These are phyloP conservation scores for Monosporascus sp. DNA, from an alignment of 2,329 filamentous ascomycete genomes.

Conservation along the genomic window DNA sequence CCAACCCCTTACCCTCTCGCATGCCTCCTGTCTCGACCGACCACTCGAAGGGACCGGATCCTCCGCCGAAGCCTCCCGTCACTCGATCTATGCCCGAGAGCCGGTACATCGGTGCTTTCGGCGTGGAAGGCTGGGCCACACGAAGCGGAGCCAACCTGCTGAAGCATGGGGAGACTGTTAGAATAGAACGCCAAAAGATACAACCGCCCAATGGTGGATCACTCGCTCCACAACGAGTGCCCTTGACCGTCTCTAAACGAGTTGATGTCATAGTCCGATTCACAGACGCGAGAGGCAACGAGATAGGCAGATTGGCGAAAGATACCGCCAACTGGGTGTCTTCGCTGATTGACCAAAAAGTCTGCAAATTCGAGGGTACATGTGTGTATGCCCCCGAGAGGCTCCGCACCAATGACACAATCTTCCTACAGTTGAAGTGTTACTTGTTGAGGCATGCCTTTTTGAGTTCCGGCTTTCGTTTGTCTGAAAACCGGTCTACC, in stretches of 20 bases:
- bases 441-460: constrained; percentile 74
- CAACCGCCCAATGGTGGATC: constrained; percentile 40
- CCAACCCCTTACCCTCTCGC: constrained; percentile 6
- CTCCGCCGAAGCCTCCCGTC: constrained; percentile 7
- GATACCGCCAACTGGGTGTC: constrained; percentile 91
- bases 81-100: constrained; percentile 29
- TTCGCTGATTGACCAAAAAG: constrained; percentile 80
- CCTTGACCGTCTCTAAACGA: constrained; percentile 55
- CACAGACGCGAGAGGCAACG: constrained; percentile 70
- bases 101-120: constrained; percentile 87
- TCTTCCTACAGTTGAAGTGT: constrained; percentile 84
- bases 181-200: constrained; percentile 79
- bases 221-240: constrained; percentile 30
- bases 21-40: constrained; percentile 5
- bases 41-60: constrained; percentile 7
- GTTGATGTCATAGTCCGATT: constrained; percentile 89
- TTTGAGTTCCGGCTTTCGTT: constrained; percentile 54
- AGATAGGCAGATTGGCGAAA: constrained; percentile 81
- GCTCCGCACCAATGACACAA: constrained; percentile 82
- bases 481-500: constrained; percentile 64
- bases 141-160: constrained; percentile 71
- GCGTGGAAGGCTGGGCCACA: constrained; percentile 87
- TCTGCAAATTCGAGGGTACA: constrained; percentile 80
- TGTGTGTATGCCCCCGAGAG: constrained; percentile 87
- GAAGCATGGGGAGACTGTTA: constrained; percentile 75